Base-by-base conservation (phyloP, 345 rosid genomes). In the Eutrema heterophyllum region DNA sequence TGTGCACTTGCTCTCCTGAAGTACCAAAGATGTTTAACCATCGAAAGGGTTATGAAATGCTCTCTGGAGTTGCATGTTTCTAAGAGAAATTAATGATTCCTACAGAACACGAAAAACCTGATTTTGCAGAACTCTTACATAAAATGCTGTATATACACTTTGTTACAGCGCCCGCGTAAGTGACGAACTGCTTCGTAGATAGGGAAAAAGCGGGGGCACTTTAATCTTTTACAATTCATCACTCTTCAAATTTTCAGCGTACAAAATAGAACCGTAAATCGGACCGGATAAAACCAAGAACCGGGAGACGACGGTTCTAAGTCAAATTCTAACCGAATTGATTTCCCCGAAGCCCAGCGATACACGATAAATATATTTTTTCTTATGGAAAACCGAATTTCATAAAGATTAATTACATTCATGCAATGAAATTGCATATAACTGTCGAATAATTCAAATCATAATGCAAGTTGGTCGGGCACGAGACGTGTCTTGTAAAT, bases 401-500 rank as follows among this genome's bases (percentile, higher is more conserved):
- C 3, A 4, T 4, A 29, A 29, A 29, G 30, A 29, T 29, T 29
- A 29, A 2, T 14, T 4, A 1, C 4, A 18, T 18, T 10, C 11
- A 21, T 39, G 35, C 5, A 7, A 15, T 27, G 52, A 24, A 54
- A 44, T 70, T 27, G 43, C 16, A 58, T 38, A 46, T 26, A 71
- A n/a, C 6, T 38, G 27, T 16, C 7, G 62, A 51, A 55, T 30
- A 41, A 41, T 38, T 16, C 33, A 52, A 38, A 39, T 10, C 12
- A 32, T 11, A 46, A 46, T 38, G 10, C 57, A 46, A 38, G 0
- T 12, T 66, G 29, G 57, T 48, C 59, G 36, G 52, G 52, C 4
- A 46, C 44, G 51, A 48, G 51, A 73, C 72, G 67, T 49, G 78
- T 27, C 78, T 16, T 9, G 24, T 26, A 64, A 55, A 73, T 53